Percentiles rank a stretch among this genome's conserved stretches.
Evolutionary conservation across 352 stramenopile genomes (phyloP).

Genomic region (Phytophthora meadii): DNA sequence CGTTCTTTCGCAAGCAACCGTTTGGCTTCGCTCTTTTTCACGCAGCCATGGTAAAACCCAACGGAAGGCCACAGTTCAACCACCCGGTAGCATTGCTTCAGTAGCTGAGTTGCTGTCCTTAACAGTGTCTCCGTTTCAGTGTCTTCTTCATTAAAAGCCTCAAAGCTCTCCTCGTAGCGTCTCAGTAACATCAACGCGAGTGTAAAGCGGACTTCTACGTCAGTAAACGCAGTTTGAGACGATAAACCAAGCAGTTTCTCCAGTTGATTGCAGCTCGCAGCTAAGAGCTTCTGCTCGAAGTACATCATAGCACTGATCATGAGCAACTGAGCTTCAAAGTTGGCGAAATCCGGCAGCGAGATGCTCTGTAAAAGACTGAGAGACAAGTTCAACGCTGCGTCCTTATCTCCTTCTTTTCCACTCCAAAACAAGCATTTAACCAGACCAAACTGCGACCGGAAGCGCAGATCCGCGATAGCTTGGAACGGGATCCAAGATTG

Average conservation of each 20-base stretch:
- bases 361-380: slow-evolving; percentile 26
- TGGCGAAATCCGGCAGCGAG: neutral
- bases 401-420: slow-evolving; percentile 32
- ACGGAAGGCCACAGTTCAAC: slow-evolving; percentile 64
- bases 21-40: slow-evolving; percentile 42
- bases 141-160: neutral
- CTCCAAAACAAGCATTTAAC: slow-evolving; percentile 50
- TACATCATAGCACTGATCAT: slow-evolving; percentile 56
- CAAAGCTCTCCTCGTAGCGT: slow-evolving; percentile 13
- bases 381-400: slow-evolving; percentile 23
- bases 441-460: slow-evolving; percentile 45
- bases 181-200: slow-evolving; percentile 37
- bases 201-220: slow-evolving; percentile 51
- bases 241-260: slow-evolving; percentile 27
- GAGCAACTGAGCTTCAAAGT: slow-evolving; percentile 36
- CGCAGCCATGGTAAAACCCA: slow-evolving; percentile 58
- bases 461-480: slow-evolving; percentile 18
- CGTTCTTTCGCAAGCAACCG: slow-evolving; percentile 30
- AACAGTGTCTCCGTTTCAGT: slow-evolving; percentile 21
- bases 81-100: slow-evolving; percentile 52
- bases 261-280: slow-evolving; percentile 27
- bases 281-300: slow-evolving; percentile 32
- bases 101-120: slow-evolving; percentile 22
- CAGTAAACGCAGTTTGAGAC: slow-evolving; percentile 20
- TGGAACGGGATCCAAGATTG: slow-evolving; percentile 23